Evolutionary conservation across 495 filamentous ascomycete species (phyloP), one percentile per base, ranked within the genome.

Genomic region (Aspergillus indologenus): DNA sequence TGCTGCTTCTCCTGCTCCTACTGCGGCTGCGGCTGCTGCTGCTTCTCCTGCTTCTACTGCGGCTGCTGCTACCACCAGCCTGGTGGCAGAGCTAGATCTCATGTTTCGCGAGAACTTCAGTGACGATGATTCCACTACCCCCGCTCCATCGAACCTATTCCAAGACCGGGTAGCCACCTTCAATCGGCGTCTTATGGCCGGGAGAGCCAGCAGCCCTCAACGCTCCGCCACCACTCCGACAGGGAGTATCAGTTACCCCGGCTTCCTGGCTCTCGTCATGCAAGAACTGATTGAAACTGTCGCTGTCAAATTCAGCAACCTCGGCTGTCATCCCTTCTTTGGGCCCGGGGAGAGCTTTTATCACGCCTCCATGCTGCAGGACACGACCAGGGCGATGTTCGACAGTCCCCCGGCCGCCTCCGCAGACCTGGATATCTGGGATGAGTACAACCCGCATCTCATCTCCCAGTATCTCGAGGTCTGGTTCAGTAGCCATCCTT

Each of bases 401-500:
- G 57, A 45, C 15, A 5, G 9, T 31, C 24, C 8, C 6, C 15
- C 17, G 23, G 1, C 9, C n/a, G 11, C 22, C 3, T 20, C 23
- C 11, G 21, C n/a, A 8, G 23, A 53, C 42, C 42, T 26, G 47
- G 40, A 34, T 17, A 22, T 50, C 5, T 40, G 53, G 1, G 19
- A 34, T 2, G 22, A 34, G 19, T 22, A 34, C 7, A 26, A 23
- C 5, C 20, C 22, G 6, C 57, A 59, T 20, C 57, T 23, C 7
- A 53, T 59, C 43, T 5, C 47, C 11, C 50, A 59, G 44, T 29
- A 53, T 7, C 24, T 59, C 2, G 57, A 59, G 34, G n/a, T 59
- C n/a, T 59, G 57, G 57, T 59, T 54, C n/a, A 23, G 23, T 2
- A 15, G 22, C 23, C 57, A 59, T 48, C 57, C 57, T 21, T 12